Conservation (phyloP, 2,329 filamentous ascomycete species). For the Fusarium torulosum region DNA sequence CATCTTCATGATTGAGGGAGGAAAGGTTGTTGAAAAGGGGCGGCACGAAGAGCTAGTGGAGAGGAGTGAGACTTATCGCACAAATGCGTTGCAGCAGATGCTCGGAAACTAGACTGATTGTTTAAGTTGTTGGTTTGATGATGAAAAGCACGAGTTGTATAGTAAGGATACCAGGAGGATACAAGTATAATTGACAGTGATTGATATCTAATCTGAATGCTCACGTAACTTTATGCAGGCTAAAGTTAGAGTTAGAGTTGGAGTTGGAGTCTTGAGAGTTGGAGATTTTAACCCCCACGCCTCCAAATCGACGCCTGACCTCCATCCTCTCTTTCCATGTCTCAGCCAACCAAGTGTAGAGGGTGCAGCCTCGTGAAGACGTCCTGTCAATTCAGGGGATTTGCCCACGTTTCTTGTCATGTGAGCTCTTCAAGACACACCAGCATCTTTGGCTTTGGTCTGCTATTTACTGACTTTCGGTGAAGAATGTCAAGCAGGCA, state of each 20-base stretch:
- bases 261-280: neutral
- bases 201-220: neutral
- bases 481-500: neutral
- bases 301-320: slow-evolving; percentile 23
- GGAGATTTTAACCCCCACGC: slow-evolving; percentile 18
- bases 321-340: slow-evolving; percentile 24
- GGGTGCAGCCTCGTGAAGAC: slow-evolving; percentile 26
- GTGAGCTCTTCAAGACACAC: slow-evolving; percentile 24
- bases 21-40: slow-evolving; percentile 64
- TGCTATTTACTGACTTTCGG: neutral
- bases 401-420: slow-evolving; percentile 40
- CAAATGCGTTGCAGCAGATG: slow-evolving; percentile 66
- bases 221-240: neutral
- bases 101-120: slow-evolving; percentile 39
- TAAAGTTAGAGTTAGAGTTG: neutral
- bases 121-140: neutral
- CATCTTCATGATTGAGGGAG: slow-evolving; percentile 69
- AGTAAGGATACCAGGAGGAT: neutral
- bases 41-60: slow-evolving; percentile 67
- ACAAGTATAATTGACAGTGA: neutral
- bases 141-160: neutral
- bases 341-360: slow-evolving; percentile 28
- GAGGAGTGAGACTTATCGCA: slow-evolving; percentile 64
- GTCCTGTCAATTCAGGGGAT: slow-evolving; percentile 43
- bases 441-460: neutral